Percentiles rank a stretch among this genome's conserved stretches.
Evolutionary conservation across 2,329 filamentous ascomycete species (phyloP).

Genomic region (Myriangium duriaei): DNA sequence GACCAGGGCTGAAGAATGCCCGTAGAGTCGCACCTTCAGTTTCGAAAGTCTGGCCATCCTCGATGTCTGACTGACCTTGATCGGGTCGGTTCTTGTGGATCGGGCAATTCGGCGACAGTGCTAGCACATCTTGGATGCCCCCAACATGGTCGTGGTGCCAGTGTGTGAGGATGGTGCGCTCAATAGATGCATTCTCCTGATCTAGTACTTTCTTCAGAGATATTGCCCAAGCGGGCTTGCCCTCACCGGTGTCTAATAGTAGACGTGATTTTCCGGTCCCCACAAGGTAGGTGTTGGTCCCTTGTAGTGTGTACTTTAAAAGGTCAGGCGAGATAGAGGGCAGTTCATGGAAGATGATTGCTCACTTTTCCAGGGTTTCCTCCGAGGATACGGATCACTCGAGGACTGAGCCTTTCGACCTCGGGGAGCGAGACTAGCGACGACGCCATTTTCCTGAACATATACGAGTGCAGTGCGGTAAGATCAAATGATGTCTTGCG

Average conservation of each 20-base stretch:
- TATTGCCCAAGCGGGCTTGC: slow-evolving; percentile 58
- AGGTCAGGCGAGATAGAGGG: background rate
- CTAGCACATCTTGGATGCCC: slow-evolving; percentile 58
- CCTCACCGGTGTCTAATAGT: slow-evolving; percentile 84
- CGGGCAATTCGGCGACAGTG: slow-evolving; percentile 47
- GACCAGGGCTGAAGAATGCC: slow-evolving; percentile 58
- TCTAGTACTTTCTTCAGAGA: slow-evolving; percentile 52
- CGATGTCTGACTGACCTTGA: slow-evolving; percentile 40
- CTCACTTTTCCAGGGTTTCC: slow-evolving; percentile 77
- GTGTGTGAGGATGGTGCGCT: slow-evolving; percentile 69
- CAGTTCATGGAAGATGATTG: background rate
- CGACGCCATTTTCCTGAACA: slow-evolving; percentile 13
- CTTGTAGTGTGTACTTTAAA: slow-evolving; percentile 49
- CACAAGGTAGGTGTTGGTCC: slow-evolving; percentile 90
- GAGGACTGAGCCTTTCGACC: slow-evolving; percentile 64
- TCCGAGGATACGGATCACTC: slow-evolving; percentile 72
- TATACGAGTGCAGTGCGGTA: slow-evolving; percentile 2
- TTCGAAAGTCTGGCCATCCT: slow-evolving; percentile 42
- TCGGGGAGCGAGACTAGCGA: slow-evolving; percentile 52
- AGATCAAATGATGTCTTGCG: no score
- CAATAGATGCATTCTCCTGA: slow-evolving; percentile 55
- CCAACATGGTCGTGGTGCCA: slow-evolving; percentile 83
- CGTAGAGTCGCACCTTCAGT: slow-evolving; percentile 53
- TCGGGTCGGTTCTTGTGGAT: slow-evolving; percentile 56
- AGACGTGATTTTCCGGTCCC: slow-evolving; percentile 62